Percentiles rank a stretch among this genome's conserved stretches.
Evolutionary conservation across 2,329 filamentous ascomycete species (phyloP).

Genomic region (Penicillium sp.): DNA sequence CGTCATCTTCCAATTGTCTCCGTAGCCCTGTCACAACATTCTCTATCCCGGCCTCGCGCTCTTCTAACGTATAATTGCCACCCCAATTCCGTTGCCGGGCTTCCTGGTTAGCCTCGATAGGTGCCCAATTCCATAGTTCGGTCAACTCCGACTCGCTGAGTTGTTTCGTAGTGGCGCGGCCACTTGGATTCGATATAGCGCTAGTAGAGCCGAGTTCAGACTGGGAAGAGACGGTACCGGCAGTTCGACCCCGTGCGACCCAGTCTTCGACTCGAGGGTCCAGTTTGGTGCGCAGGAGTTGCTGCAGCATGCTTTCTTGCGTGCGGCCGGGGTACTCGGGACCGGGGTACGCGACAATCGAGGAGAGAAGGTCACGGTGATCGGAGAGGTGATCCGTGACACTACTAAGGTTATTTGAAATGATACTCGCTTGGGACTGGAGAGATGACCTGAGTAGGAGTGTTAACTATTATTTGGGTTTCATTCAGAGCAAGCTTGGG

Average conservation of each 20-base stretch:
- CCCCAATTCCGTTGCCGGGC: constrained; percentile 55
- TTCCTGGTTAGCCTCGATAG: constrained; percentile 52
- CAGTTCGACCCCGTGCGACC: constrained; percentile 65
- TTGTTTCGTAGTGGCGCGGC: constrained; percentile 16
- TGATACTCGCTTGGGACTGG: constrained; percentile 71
- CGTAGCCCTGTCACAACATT: constrained; percentile 73
- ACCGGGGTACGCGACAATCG: constrained; percentile 73
- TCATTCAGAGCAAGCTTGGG: not conserved
- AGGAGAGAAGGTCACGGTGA: constrained; percentile 68
- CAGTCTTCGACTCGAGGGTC: constrained; percentile 76
- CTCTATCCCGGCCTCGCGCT: constrained; percentile 67
- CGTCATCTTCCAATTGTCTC: constrained; percentile 61
- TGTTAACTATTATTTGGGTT: constrained; percentile 1
- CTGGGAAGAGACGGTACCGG: constrained; percentile 27
- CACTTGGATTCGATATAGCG: constrained; percentile 24
- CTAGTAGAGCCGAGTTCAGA: constrained; percentile 1
- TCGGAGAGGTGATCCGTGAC: constrained; percentile 68
- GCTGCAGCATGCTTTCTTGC: constrained; percentile 63
- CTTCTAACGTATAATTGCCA: constrained; percentile 73
- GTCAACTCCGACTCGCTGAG: constrained; percentile 56
- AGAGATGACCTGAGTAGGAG: constrained; percentile 63
- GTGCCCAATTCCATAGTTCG: constrained; percentile 64
- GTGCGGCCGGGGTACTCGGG: constrained; percentile 73
- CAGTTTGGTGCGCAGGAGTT: constrained; percentile 79
- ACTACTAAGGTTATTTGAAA: constrained; percentile 70